phyloP scores from a whole-genome alignment of 352 stramenopile species.

The Phytophthora pisi region DNA sequence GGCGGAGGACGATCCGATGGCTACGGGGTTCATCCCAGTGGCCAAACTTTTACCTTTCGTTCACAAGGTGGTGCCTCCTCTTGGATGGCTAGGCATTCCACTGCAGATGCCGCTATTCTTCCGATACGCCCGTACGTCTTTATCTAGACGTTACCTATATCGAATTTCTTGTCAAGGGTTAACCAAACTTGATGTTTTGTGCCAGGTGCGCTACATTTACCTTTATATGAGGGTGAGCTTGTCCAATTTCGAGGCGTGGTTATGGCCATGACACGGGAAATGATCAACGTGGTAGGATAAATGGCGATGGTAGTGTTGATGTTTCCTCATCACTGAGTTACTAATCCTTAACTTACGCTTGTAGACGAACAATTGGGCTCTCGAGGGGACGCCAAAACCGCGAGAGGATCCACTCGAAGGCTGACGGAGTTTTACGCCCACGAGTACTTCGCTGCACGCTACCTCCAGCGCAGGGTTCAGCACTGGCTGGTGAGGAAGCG shows the following conservation, averaged over 20 bases:
- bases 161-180: neutral
- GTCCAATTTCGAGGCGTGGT: constrained; percentile 88
- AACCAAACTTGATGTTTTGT: neutral
- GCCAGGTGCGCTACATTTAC: constrained; percentile 57
- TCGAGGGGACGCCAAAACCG: constrained; percentile 10
- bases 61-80: constrained; percentile 63
- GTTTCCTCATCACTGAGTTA: neutral
- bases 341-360: neutral
- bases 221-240: constrained; percentile 74
- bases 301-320: neutral
- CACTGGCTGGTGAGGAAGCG: constrained; percentile 59
- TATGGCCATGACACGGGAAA: constrained; percentile 67
- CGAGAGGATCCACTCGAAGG: constrained; percentile 13
- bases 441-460: constrained; percentile 59
- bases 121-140: constrained; percentile 48
- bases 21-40: constrained; percentile 76
- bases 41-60: constrained; percentile 71
- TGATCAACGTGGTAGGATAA: constrained; percentile 58
- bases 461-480: constrained; percentile 50
- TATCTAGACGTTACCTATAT: neutral
- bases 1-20: constrained; percentile 82
- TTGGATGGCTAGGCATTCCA: constrained; percentile 57
- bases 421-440: constrained; percentile 57
- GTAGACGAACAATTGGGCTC: constrained; percentile 8
- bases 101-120: constrained; percentile 44